Evolutionary conservation across 352 stramenopile genomes (phyloP), one percentile per base, ranked within the genome.

Genomic region (Globisporangium emineosum): DNA sequence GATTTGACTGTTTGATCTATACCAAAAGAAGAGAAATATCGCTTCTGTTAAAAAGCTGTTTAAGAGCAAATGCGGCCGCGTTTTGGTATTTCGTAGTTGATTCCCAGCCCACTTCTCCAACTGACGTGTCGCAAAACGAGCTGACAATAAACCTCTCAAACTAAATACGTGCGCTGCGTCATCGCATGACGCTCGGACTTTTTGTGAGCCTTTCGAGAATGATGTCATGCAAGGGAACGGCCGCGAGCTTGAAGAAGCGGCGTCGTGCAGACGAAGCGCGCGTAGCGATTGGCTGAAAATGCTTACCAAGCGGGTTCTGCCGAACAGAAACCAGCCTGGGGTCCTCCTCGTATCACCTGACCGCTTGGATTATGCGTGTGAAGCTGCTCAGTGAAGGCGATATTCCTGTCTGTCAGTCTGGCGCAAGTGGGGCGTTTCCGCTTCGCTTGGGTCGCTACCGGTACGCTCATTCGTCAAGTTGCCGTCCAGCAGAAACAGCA

Each of bases 181-280:
- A 73, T 68, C 58, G 45, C 53, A 73, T 73, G 63, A 73, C 67
- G 63, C 58, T 51, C 45, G 17, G 30, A 5, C 29, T 43, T 51
- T 51, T 49, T 15, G 5, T 27, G 27, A 40, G 12, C 15, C 17
- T 42, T 37, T 60, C 23, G 13, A 27, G 21, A 62, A 70, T 73
- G 67, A 73, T 67, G 67, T 73, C 63, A 73, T 69, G 66, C 60
- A 17, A 54, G 53, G 43, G 50, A 54, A 21, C 51, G 19, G 15
- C 32, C 8, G 25, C 13, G 50, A 43, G 54, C 37, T 51, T 60
- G 62, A 60, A 55, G 45, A 49, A 49, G 35, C 29, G 42, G 21
- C 25, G 30, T 35, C 40, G 33, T 23, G 53, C 53, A 59, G 30
- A 47, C 53, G 33, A 43, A 61, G 40, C 29, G 17, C 47, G 23